These are phyloP conservation scores for Penicillium sp. DNA, from an alignment of 2,329 filamentous ascomycete species.

Conservation along the genomic window DNA sequence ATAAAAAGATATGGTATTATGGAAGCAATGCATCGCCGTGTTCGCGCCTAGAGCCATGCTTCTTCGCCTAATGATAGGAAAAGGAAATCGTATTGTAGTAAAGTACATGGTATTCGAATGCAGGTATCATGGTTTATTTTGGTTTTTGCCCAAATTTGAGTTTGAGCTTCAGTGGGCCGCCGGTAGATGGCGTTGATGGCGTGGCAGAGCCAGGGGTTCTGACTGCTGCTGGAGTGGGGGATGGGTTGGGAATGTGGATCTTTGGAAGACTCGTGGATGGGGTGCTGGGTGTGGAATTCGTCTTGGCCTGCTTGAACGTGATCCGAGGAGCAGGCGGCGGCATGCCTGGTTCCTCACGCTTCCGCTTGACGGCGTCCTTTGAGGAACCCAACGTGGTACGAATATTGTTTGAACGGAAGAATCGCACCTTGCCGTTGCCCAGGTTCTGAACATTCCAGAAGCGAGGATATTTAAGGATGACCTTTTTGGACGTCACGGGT, in stretches of 20 bases:
- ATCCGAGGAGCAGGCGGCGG: slow-evolving; percentile 39
- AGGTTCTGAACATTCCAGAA: slow-evolving; percentile 57
- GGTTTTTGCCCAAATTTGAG: slow-evolving; percentile 38
- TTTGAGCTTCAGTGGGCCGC: slow-evolving; percentile 45
- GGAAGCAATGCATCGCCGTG: slow-evolving; percentile 9
- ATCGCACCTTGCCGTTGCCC: slow-evolving; percentile 50
- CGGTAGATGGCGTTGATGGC: slow-evolving; percentile 32
- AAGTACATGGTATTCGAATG: slow-evolving; percentile 17
- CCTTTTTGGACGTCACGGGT: slow-evolving; percentile 49
- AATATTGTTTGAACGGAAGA: slow-evolving; percentile 40
- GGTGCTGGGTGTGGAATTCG: slow-evolving; percentile 21
- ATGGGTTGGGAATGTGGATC: slow-evolving; percentile 35
- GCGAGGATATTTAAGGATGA: slow-evolving; percentile 56
- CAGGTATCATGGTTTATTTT: slow-evolving; percentile 24
- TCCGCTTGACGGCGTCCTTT: slow-evolving; percentile 38
- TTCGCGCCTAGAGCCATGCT: slow-evolving; percentile 17
- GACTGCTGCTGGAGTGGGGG: slow-evolving; percentile 30
- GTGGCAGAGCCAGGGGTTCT: slow-evolving; percentile 29
- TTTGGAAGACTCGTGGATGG: slow-evolving; percentile 31
- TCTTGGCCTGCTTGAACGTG: slow-evolving; percentile 45
- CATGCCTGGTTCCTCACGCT: slow-evolving; percentile 40
- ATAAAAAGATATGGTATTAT: slow-evolving; percentile 9
- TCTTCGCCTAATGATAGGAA: not conserved
- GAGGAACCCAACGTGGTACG: slow-evolving; percentile 38
- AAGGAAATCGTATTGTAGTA: slow-evolving; percentile 16